A percentile compares a stretch with the other conserved stretches of the same genome.
These are phyloP conservation scores for Malus sylvestris DNA, from an alignment of 306 rosid genomes.

Conservation along the genomic window DNA sequence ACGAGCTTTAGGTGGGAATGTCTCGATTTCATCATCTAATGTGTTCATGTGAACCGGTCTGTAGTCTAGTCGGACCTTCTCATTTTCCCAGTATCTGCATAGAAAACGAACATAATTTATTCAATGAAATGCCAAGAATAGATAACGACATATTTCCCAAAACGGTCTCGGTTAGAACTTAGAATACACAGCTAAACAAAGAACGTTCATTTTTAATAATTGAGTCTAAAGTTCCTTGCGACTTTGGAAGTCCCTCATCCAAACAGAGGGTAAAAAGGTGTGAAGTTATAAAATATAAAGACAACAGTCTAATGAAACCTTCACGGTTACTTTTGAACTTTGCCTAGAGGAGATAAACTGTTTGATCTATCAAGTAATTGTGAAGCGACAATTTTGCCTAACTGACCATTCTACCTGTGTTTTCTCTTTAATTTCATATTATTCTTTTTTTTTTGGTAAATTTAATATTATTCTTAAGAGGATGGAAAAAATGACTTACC, in stretches of 20 bases:
- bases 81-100: constrained; percentile 80
- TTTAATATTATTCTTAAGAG: background rate
- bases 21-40: constrained; percentile 73
- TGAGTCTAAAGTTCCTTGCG: background rate
- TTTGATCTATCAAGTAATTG: background rate
- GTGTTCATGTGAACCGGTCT: constrained; percentile 94
- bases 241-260: background rate
- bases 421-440: background rate
- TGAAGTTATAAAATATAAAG: no score
- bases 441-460: background rate
- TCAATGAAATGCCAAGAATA: background rate
- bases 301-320: background rate
- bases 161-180: background rate
- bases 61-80: constrained; percentile 72
- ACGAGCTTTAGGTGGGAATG: constrained; percentile 97
- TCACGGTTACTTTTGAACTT: background rate
- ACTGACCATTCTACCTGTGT: background rate
- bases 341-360: background rate
- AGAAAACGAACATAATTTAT: constrained; percentile 6
- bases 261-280: background rate
- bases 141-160: background rate
- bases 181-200: background rate
- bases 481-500: constrained; percentile 46
- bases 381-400: background rate
- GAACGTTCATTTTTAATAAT: background rate